phyloP scores from a whole-genome alignment of 108 stramenopile species.

The Nannochloropsis oceanica region DNA sequence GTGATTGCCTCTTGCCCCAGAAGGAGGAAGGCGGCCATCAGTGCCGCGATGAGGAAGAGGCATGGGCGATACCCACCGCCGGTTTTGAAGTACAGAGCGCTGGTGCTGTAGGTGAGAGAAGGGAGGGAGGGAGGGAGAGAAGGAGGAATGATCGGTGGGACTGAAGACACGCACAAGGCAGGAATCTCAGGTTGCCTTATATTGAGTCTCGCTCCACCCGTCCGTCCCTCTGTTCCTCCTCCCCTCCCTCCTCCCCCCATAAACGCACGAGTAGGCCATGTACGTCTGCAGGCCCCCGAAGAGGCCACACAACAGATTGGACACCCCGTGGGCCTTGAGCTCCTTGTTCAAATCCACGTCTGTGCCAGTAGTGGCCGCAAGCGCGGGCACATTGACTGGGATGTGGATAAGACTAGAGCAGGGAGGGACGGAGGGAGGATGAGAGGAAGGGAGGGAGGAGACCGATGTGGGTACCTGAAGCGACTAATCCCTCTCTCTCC shows the following conservation, averaged over 20 bases:
- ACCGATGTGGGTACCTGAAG: not conserved
- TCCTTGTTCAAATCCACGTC: conserved; percentile 60
- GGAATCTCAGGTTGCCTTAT: not conserved
- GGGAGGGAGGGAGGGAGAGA: not conserved
- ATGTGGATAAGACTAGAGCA: conserved; percentile 47
- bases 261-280: conserved; percentile 54
- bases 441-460: too few species aligned
- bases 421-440: not conserved
- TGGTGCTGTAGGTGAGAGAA: not conserved
- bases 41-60: conserved; percentile 27
- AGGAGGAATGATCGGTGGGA: not conserved
- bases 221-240: not conserved
- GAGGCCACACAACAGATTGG: conserved; percentile 48
- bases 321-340: conserved; percentile 55
- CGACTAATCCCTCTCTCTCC: not conserved
- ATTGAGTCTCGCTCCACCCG: not conserved
- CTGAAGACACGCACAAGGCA: too few species aligned
- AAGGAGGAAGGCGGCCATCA: conserved; percentile 42
- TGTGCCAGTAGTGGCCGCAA: conserved; percentile 49
- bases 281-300: conserved; percentile 58
- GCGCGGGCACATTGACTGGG: conserved; percentile 69
- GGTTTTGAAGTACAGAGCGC: conserved; percentile 53
- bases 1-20: conserved; percentile 45
- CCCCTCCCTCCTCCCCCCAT: not conserved
- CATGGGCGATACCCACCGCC: conserved; percentile 46